These are phyloP conservation scores for Erodium chrysanthum DNA, from an alignment of 441 rosid species.

Conservation along the genomic window DNA sequence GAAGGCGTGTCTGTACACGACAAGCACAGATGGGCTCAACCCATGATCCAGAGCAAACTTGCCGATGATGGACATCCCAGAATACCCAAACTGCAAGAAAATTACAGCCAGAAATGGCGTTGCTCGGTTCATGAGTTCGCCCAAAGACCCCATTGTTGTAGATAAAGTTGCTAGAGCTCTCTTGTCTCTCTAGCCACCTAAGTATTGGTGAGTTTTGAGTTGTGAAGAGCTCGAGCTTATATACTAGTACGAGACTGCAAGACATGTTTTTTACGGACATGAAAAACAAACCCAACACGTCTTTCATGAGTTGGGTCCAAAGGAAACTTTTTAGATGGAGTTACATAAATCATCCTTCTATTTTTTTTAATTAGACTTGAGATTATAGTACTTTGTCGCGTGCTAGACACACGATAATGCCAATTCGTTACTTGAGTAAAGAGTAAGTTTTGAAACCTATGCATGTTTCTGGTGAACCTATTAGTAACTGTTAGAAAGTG, in stretches of 20 bases:
- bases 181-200: no score
- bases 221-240: no score
- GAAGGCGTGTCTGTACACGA: constrained; percentile 39
- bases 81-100: constrained; percentile 41
- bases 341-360: no score
- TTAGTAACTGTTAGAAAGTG: not conserved
- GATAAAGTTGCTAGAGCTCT: no score
- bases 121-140: not conserved
- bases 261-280: not conserved
- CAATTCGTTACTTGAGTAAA: not conserved
- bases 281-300: not conserved
- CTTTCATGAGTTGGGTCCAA: not conserved
- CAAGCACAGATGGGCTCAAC: constrained; percentile 48
- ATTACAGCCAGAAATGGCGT: constrained; percentile 43
- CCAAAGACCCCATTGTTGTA: no score
- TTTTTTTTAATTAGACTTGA: no score
- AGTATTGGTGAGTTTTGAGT: no score
- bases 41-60: constrained; percentile 44
- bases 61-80: constrained; percentile 38
- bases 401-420: no score
- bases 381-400: no score
- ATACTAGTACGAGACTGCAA: not conserved
- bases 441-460: no score
- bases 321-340: no score
- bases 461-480: not conserved